Base-by-base conservation (phyloP, 805 yeast genomes). In the Yamadazyma insecticola region DNA sequence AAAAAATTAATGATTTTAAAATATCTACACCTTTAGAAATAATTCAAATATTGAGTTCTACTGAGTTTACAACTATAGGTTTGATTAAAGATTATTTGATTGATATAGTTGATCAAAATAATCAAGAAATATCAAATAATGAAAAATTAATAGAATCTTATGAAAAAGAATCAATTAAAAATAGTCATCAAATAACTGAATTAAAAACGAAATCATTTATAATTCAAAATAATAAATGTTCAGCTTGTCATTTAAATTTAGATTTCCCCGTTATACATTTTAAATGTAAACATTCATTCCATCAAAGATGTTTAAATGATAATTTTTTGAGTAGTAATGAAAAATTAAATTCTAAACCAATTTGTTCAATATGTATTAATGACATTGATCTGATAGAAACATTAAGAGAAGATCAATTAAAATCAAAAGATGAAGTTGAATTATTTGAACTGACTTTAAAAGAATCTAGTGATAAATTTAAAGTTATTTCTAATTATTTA, bases 201-300 rank as follows among this genome's bases (percentile, higher is more conserved):
- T 51, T 84, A 24, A 48, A 63, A 10, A 29, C 50, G 33, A 51
- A 60, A 43, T 78, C 72, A 6, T 69, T 57, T 43, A 70, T 79
- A 4, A 58, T 81, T 3, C 86, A 80, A 44, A 73, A 75, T 39
- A 68, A 77, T 16, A 65, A 64, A 22, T 89, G 96, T 48, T 61
- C 75, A 10, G 67, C 75, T 12, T 89, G 96, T 50, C 63, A 72
- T 7, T 60, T 70, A 25, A 68, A 73, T 9, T 57, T 90, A 13
- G 94, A 85, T 36, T 67, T 79, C 24, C 97, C 97, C 0, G 71
- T 81, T 2, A 74, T 84, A 1, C 94, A 85, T 46, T 92, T 90
- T 62, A 74, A 77, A 41, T 92, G 98, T 60, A 70, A 71, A 18
- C 98, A 92, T 48, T 76, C 92, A 3, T 88, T 76, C 50, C 97